These are phyloP conservation scores for Myrica gale DNA, from an alignment of 306 rosid species.

Conservation along the genomic window DNA sequence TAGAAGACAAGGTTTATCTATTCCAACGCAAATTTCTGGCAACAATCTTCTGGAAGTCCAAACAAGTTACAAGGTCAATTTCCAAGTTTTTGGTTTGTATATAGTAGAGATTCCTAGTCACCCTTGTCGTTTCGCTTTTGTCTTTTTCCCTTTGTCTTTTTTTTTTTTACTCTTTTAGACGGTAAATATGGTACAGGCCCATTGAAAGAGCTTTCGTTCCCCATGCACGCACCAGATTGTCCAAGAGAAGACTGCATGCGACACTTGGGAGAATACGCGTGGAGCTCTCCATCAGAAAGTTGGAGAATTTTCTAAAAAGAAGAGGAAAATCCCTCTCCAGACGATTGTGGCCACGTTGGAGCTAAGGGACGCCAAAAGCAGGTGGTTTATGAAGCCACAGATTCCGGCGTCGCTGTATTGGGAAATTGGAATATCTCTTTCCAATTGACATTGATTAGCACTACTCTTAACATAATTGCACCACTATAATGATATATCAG, in stretches of 20 bases:
- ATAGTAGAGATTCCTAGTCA: neutral
- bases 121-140: neutral
- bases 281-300: neutral
- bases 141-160: no score
- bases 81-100: neutral
- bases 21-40: neutral
- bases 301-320: neutral
- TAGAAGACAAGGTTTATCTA: neutral
- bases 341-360: neutral
- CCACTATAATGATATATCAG: neutral
- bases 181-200: neutral
- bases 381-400: neutral
- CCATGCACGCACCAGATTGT: neutral
- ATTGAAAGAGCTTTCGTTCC: neutral
- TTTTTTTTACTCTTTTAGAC: neutral
- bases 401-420: constrained; percentile 27
- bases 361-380: neutral
- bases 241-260: neutral
- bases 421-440: constrained; percentile 25
- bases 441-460: constrained; percentile 22
- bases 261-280: neutral
- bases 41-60: neutral
- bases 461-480: neutral
- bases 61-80: neutral
- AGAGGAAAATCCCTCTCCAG: neutral